Conservation (phyloP, 23 red algal genomes). For the Agarophyton chilense region DNA sequence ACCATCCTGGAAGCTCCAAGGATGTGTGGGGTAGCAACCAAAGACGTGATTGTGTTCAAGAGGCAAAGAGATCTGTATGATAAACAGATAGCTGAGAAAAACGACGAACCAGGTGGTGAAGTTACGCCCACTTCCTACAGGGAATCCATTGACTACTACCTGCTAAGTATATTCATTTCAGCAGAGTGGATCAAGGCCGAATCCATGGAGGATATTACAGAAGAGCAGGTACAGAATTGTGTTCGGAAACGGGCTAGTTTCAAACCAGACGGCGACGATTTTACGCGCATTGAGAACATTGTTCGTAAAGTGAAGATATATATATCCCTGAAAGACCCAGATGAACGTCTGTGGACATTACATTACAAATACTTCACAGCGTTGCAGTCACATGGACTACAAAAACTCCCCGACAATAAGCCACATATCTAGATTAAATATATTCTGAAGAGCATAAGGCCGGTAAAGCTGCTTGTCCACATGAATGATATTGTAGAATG, state of each 20-base stretch:
- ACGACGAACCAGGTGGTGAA: constrained; percentile 11
- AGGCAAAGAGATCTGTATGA: constrained; percentile 47
- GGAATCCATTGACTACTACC: constrained; percentile 36
- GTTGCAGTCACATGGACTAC: not conserved
- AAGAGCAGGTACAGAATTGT: constrained; percentile 42
- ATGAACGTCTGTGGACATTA: constrained; percentile 46
- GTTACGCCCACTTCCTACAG: constrained; percentile 26
- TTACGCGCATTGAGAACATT: not conserved
- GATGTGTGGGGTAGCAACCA: constrained; percentile 9
- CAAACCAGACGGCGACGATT: not conserved
- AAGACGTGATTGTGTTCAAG: constrained; percentile 26
- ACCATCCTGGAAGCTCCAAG: constrained; percentile 25
- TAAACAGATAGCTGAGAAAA: constrained; percentile 54
- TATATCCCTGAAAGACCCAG: constrained; percentile 3
- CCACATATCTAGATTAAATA: constrained; percentile 34
- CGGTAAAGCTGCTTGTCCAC: not conserved
- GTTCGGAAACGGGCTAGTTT: constrained; percentile 9
- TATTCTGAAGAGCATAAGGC: constrained; percentile 17
- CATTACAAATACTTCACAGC: too few relatives aligned
- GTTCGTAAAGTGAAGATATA: constrained; percentile 26
- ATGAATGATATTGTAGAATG: constrained; percentile 36
- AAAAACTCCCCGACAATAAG: constrained; percentile 8
- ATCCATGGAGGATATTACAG: constrained; percentile 18
- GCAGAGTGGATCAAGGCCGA: constrained; percentile 22
- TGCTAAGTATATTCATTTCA: constrained; percentile 14